Conservation (phyloP, 805 yeast genomes). For the Ascoidea tarda region DNA sequence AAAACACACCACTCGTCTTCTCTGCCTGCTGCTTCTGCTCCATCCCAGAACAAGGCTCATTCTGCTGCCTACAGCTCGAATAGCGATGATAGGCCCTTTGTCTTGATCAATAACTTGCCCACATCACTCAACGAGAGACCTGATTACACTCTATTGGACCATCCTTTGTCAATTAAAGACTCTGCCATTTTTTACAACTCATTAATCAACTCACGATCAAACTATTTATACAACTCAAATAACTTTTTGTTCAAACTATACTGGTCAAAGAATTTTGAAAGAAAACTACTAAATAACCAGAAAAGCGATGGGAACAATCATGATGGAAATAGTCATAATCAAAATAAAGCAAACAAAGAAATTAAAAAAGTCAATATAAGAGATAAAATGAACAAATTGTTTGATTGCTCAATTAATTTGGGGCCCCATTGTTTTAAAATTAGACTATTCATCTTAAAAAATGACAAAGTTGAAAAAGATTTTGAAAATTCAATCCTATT, state of each 20-base stretch:
- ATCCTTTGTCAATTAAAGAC: slow-evolving; percentile 59
- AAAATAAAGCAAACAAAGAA: not conserved
- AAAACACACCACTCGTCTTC: not conserved
- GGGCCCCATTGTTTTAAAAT: slow-evolving; percentile 81
- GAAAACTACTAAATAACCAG: slow-evolving; percentile 19
- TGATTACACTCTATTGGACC: slow-evolving; percentile 43
- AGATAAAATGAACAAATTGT: slow-evolving; percentile 79
- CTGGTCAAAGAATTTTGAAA: slow-evolving; percentile 63
- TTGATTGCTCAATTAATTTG: slow-evolving; percentile 55
- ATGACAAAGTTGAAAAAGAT: slow-evolving; percentile 48
- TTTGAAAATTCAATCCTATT: slow-evolving; percentile 22
- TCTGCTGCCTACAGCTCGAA: not conserved
- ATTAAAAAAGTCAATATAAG: slow-evolving; percentile 36
- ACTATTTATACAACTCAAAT: slow-evolving; percentile 42
- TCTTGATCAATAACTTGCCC: not conserved
- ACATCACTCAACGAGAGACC: slow-evolving; percentile 23
- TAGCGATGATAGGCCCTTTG: not conserved
- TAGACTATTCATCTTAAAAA: slow-evolving; percentile 71
- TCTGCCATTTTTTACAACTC: slow-evolving; percentile 62
- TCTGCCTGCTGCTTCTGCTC: not conserved
- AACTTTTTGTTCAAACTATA: slow-evolving; percentile 49
- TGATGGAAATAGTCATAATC: slow-evolving; percentile 12
- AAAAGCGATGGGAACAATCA: not conserved
- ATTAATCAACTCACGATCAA: slow-evolving; percentile 55
- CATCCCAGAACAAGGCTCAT: too few species aligned